Evolutionary conservation across 352 stramenopile species (phyloP).

Genomic region (Globisporangium perplexum): DNA sequence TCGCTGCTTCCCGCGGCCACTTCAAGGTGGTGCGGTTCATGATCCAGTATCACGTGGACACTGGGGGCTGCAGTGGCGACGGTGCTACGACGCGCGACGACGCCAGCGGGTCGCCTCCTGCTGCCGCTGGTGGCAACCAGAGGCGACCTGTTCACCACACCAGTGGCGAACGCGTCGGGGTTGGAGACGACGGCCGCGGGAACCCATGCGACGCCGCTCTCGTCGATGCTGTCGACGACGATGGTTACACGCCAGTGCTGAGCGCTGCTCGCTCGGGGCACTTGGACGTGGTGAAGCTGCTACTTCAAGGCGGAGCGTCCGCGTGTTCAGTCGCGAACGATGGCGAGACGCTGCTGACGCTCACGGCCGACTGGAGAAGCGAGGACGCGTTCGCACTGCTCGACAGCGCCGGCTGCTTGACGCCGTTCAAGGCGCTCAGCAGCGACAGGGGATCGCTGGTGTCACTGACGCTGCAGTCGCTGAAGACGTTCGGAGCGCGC

Average conservation of each 20-base stretch:
- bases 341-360: too few relatives aligned
- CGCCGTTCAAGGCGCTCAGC: neutral
- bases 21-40: conserved; percentile 19
- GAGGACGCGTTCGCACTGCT: neutral
- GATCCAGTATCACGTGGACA: conserved; percentile 14
- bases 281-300: neutral
- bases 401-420: neutral
- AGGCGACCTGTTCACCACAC: too few relatives aligned
- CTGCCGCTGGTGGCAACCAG: too few relatives aligned
- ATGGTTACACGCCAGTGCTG: neutral
- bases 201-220: neutral
- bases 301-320: neutral
- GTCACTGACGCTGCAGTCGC: neutral
- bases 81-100: too few relatives aligned
- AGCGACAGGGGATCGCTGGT: neutral
- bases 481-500: neutral
- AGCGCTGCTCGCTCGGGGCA: neutral
- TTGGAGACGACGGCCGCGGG: too few relatives aligned
- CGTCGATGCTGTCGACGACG: neutral
- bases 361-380: neutral
- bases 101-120: too few relatives aligned
- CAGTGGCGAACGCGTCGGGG: too few relatives aligned
- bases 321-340: too few relatives aligned
- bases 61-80: too few relatives aligned
- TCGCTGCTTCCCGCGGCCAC: conserved; percentile 13